Percentiles rank a stretch among this genome's conserved stretches.
phyloP scores from a whole-genome alignment of 176 grass and related monocot species.

The Hsuehochloa calcarea region DNA sequence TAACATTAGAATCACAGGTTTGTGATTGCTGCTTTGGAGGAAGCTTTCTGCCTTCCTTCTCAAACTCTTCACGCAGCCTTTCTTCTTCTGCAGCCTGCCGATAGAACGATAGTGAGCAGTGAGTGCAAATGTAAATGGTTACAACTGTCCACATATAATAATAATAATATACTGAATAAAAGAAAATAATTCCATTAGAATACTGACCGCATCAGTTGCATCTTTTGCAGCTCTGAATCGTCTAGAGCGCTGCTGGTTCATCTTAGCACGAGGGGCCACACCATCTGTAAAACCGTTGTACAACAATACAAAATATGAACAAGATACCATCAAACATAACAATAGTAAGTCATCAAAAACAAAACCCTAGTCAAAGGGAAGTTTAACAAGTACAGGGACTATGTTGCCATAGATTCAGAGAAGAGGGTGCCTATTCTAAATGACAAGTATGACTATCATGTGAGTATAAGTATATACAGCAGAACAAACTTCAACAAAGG shows the following conservation, averaged over 20 bases:
- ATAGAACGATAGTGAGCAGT: conserved; percentile 1
- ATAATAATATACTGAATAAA: conserved; percentile 17
- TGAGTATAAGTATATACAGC: not conserved
- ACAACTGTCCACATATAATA: not conserved
- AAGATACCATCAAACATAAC: not conserved
- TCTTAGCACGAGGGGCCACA: conserved; percentile 98
- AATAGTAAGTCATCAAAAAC: not conserved
- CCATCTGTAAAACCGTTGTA: conserved; percentile 60
- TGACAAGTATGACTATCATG: not conserved
- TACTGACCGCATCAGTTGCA: conserved; percentile 92
- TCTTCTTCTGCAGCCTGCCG: conserved; percentile 89
- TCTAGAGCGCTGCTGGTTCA: conserved; percentile 98
- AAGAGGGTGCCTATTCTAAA: not conserved
- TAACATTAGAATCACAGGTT: conserved; percentile 94
- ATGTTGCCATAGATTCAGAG: conserved; percentile 11
- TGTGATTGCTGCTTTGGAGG: conserved; percentile 87
- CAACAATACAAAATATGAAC: conserved; percentile 22
- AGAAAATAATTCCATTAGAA: conserved; percentile 26
- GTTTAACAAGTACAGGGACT: conserved; percentile 3
- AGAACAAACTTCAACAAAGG: conserved; percentile 20
- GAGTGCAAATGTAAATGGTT: conserved; percentile 19
- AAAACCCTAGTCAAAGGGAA: not conserved
- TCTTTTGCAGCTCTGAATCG: conserved; percentile 99
- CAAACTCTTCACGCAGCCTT: conserved; percentile 83
- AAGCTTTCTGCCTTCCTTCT: conserved; percentile 95